These are phyloP conservation scores for Diversispora epigaea DNA, from an alignment of 192 early-diverging fungal genomes.

Conservation along the genomic window DNA sequence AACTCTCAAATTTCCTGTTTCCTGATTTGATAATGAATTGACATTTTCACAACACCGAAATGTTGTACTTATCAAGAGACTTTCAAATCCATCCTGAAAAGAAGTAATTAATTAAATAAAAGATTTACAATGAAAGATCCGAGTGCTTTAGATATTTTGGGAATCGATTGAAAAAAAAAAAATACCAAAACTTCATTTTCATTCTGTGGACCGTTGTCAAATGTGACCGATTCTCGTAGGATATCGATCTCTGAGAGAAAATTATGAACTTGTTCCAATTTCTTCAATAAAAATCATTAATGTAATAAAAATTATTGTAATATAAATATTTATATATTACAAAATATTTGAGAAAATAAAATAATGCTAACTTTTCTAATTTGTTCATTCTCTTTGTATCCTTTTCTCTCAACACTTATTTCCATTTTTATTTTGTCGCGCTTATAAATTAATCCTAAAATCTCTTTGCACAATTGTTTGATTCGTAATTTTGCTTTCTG, in stretches of 20 bases:
- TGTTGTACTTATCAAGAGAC: constrained; percentile 1
- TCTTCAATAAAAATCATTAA: constrained; percentile 15
- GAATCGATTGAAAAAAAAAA: background rate
- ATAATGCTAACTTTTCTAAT: constrained; percentile 19
- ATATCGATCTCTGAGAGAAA: constrained; percentile 24
- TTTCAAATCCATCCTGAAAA: constrained; percentile 26
- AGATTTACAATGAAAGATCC: background rate
- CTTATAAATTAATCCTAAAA: background rate
- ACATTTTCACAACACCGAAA: constrained; percentile 1
- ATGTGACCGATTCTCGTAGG: constrained; percentile 13
- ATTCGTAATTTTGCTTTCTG: constrained; percentile 13
- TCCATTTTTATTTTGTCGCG: constrained; percentile 15
- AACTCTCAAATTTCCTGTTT: background rate
- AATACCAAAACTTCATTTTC: background rate
- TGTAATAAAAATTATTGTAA: background rate
- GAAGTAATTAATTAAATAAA: background rate
- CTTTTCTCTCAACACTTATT: background rate
- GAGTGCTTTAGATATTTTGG: background rate
- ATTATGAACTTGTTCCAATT: constrained; percentile 28
- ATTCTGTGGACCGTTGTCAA: background rate
- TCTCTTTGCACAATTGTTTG: constrained; percentile 7
- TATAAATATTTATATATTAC: background rate
- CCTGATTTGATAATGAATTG: background rate
- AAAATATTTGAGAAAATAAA: background rate
- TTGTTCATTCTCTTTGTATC: constrained; percentile 15